Conservation (phyloP, 257 asterid species). For the Solanum pinnatisectum region DNA sequence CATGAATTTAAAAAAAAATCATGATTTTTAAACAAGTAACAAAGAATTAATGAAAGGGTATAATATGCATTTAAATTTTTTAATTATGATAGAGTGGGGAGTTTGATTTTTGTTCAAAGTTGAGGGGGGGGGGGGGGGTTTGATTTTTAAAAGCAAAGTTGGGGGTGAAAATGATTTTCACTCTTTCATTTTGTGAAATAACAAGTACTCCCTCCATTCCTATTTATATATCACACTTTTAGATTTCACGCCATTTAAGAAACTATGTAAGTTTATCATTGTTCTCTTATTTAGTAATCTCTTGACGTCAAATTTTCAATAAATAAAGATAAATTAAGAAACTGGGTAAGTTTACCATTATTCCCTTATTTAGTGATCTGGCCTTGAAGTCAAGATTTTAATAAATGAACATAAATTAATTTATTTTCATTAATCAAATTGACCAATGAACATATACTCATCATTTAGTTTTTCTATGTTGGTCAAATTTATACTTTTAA, state of each 20-base stretch:
- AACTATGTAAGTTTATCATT: too few species aligned
- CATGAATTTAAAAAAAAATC: too few species aligned
- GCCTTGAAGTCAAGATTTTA: background rate
- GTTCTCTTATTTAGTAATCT: background rate
- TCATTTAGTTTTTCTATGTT: too few species aligned
- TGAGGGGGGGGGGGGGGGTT: background rate
- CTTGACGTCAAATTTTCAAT: background rate
- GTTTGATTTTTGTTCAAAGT: background rate
- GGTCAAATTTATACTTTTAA: background rate
- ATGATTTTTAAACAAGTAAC: background rate
- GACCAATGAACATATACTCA: background rate
- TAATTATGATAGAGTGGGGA: background rate
- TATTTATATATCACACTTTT: too few species aligned
- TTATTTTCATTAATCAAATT: too few species aligned
- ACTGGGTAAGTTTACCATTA: background rate
- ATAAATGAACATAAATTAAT: too few species aligned
- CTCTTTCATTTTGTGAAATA: background rate
- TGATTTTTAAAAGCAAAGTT: background rate
- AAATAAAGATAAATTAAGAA: too few species aligned
- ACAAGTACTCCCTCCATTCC: accelerated
- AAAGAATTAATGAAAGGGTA: background rate
- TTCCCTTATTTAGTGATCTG: background rate
- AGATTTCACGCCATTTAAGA: too few species aligned
- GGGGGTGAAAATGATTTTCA: background rate
- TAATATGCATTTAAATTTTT: background rate